These are phyloP conservation scores for Arachnopeziza araneosa DNA, from an alignment of 2,329 filamentous ascomycete genomes.

Conservation along the genomic window DNA sequence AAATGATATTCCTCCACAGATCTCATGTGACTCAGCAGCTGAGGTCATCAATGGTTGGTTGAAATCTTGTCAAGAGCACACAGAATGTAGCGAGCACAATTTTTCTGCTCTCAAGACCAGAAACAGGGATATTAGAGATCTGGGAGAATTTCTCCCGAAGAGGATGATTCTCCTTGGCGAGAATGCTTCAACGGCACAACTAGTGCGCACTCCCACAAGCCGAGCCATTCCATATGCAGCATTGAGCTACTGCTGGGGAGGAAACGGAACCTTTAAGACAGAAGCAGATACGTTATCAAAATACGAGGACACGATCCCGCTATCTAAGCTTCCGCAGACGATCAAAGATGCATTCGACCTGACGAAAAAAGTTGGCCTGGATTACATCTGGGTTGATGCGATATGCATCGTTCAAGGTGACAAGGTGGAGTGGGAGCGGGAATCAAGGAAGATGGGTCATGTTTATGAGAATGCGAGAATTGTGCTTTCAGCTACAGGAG, in stretches of 20 bases:
- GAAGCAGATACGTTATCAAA: neutral
- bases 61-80: neutral
- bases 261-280: conserved; percentile 2
- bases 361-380: neutral
- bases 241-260: conserved; percentile 10
- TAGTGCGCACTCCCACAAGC: neutral
- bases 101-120: neutral
- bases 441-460: neutral
- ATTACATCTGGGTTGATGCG: conserved; percentile 10
- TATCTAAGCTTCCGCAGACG: conserved; percentile 2
- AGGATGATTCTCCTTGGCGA: conserved; percentile 2
- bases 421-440: neutral
- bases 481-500: conserved; percentile 4
- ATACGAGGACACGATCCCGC: neutral
- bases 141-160: neutral
- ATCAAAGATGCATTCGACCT: conserved; percentile 7
- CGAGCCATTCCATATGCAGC: conserved; percentile 2
- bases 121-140: neutral
- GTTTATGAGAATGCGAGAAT: conserved; percentile 3
- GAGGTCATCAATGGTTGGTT: conserved; percentile 1
- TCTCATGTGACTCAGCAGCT: conserved; percentile 5
- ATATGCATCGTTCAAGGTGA: conserved; percentile 8
- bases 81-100: conserved; percentile 1
- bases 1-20: neutral
- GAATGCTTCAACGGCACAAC: neutral